Conservation (phyloP, 2,329 filamentous ascomycete species). For the Metarhizium brunneum region DNA sequence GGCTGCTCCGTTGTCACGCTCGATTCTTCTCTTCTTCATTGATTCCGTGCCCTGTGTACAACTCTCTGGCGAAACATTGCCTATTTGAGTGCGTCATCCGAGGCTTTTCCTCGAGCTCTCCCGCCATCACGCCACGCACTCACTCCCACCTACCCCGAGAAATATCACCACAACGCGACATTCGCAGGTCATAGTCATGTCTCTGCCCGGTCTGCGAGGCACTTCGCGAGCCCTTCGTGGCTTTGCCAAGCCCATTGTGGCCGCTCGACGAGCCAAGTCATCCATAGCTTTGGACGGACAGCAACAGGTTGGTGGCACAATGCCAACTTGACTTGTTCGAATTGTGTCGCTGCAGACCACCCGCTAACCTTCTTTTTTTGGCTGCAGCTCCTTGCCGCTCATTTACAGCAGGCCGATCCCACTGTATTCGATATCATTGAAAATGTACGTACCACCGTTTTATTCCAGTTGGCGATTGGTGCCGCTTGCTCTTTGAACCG, state of each 20-base stretch:
- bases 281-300: slow-evolving; percentile 45
- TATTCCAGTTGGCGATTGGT: background rate
- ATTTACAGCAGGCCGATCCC: slow-evolving; percentile 78
- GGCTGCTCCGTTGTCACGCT: background rate
- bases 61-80: too few species aligned
- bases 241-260: slow-evolving; percentile 23
- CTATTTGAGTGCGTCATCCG: slow-evolving; percentile 25
- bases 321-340: slow-evolving; percentile 6
- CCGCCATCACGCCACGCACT: background rate
- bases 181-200: slow-evolving; percentile 28
- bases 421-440: slow-evolving; percentile 82
- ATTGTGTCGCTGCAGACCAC: background rate
- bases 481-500: background rate
- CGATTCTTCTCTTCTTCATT: background rate
- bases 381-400: slow-evolving; percentile 63
- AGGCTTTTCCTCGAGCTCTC: slow-evolving; percentile 26
- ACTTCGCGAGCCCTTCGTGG: slow-evolving; percentile 37
- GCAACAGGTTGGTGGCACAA: slow-evolving; percentile 40
- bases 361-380: slow-evolving; percentile 7
- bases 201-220: slow-evolving; percentile 36
- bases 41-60: too few species aligned
- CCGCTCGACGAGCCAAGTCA: slow-evolving; percentile 31
- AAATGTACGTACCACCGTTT: slow-evolving; percentile 50
- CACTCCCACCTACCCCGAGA: slow-evolving; percentile 1
- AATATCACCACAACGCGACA: slow-evolving; percentile 9